phyloP scores from a whole-genome alignment of 1,284 basidiomycete species.

The Thelephora terrestris region DNA sequence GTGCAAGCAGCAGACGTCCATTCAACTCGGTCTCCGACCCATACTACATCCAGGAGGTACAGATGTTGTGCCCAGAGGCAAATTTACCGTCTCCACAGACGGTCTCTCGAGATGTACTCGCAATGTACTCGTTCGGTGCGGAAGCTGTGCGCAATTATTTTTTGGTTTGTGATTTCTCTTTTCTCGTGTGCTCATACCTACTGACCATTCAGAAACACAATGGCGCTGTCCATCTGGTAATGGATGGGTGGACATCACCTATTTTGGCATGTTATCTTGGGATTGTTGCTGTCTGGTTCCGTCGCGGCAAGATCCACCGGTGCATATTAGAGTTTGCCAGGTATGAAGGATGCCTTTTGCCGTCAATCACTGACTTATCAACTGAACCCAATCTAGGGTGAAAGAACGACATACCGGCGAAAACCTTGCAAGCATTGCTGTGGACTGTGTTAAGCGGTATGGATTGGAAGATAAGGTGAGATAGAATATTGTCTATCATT shows the following conservation, averaged over 20 bases:
- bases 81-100: conserved; percentile 16
- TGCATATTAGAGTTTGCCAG: conserved; percentile 23
- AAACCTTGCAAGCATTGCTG: conserved; percentile 19
- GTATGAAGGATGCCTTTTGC: conserved; percentile 8
- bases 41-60: conserved; percentile 19
- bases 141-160: conserved; percentile 16
- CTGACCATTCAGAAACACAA: conserved; percentile 13
- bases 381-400: conserved; percentile 11
- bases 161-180: conserved; percentile 12
- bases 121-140: conserved; percentile 15
- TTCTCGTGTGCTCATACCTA: no score
- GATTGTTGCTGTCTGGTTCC: conserved; percentile 22
- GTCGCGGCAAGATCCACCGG: conserved; percentile 15
- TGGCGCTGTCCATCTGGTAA: conserved; percentile 18
- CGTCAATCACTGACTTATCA: no score
- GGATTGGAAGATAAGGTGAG: conserved; percentile 17
- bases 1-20: conserved; percentile 9
- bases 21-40: conserved; percentile 17
- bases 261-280: conserved; percentile 20
- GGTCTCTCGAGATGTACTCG: conserved; percentile 17
- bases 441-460: conserved; percentile 18
- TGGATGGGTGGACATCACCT: conserved; percentile 26
- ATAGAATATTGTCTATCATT: neutral
- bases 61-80: conserved; percentile 20
- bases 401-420: conserved; percentile 18